These are phyloP conservation scores for Mortierella sp. DNA, from an alignment of 371 early-diverging fungal genomes.

Conservation along the genomic window DNA sequence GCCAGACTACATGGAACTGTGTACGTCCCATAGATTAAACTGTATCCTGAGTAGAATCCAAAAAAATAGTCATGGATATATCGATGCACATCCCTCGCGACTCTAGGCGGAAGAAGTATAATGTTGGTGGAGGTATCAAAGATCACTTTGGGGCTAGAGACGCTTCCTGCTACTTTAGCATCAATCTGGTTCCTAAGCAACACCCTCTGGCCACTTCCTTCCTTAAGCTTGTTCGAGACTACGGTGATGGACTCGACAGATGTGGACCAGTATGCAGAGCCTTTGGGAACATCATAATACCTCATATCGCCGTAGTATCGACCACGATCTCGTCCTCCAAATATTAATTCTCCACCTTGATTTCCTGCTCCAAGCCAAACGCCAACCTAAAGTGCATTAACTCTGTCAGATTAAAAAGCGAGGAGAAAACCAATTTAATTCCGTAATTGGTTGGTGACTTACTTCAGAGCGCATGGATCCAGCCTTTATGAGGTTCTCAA, in stretches of 20 bases:
- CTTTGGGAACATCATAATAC: slow-evolving; percentile 10
- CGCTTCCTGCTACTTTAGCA: neutral
- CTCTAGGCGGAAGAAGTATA: slow-evolving; percentile 15
- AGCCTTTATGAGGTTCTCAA: slow-evolving; percentile 22
- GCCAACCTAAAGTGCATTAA: slow-evolving; percentile 12
- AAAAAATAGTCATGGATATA: slow-evolving; percentile 22
- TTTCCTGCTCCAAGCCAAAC: slow-evolving; percentile 19
- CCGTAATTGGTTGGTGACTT: too few species aligned
- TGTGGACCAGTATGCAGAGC: slow-evolving; percentile 24
- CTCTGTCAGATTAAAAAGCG: neutral
- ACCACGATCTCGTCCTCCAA: slow-evolving; percentile 24
- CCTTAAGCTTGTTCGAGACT: slow-evolving; percentile 5
- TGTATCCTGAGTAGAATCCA: slow-evolving; percentile 28
- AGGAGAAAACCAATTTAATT: neutral
- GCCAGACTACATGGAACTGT: slow-evolving; percentile 24
- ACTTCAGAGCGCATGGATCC: slow-evolving; percentile 18
- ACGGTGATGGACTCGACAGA: slow-evolving; percentile 24
- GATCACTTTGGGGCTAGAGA: slow-evolving; percentile 14
- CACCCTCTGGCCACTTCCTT: neutral
- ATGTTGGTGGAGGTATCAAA: slow-evolving; percentile 35
- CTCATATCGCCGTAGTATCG: slow-evolving; percentile 21
- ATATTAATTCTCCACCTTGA: slow-evolving; percentile 25
- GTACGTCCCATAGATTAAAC: slow-evolving; percentile 7
- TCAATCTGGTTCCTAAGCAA: neutral
- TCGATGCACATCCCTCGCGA: slow-evolving; percentile 18